These are phyloP conservation scores for Hypericum perforatum DNA, from an alignment of 345 rosid species.

Conservation along the genomic window DNA sequence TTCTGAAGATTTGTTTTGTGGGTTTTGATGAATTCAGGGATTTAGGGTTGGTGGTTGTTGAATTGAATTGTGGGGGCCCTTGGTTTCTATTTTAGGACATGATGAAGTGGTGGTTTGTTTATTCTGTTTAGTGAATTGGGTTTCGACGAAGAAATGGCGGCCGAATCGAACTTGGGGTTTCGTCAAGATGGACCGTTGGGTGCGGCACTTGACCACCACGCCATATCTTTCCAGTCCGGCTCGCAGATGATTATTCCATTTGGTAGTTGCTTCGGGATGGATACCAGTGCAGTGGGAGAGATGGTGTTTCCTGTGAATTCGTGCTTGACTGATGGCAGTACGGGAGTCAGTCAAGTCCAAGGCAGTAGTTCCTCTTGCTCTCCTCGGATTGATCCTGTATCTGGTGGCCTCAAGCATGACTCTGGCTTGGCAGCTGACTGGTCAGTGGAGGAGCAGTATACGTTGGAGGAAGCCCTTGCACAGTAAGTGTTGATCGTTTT, in stretches of 20 bases:
- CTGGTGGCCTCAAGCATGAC: conserved; percentile 53
- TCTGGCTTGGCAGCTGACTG: conserved; percentile 63
- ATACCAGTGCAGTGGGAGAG: conserved; percentile 7
- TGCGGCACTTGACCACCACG: conserved; percentile 35
- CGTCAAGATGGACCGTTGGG: conserved; percentile 22
- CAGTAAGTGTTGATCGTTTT: conserved; percentile 32
- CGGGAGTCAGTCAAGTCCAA: conserved; percentile 16
- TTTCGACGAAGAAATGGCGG: conserved; percentile 39
- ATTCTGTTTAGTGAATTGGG: background rate
- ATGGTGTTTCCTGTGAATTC: conserved; percentile 31
- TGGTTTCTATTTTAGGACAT: no score
- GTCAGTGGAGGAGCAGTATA: conserved; percentile 68
- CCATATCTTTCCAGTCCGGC: conserved; percentile 42
- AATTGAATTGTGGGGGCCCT: no score
- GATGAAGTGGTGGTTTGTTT: background rate
- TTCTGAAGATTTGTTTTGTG: no score
- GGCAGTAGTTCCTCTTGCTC: conserved; percentile 24
- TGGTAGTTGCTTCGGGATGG: conserved; percentile 37
- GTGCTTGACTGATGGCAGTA: conserved; percentile 23
- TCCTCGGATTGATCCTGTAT: conserved; percentile 41
- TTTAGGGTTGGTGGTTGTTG: no score
- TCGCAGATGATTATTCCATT: conserved; percentile 45
- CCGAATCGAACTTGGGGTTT: conserved; percentile 49
- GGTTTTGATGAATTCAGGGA: no score
- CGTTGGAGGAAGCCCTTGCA: conserved; percentile 57